Evolutionary conservation across 2,329 filamentous ascomycete species (phyloP).

Genomic region (Talaromyces amestolkiae): DNA sequence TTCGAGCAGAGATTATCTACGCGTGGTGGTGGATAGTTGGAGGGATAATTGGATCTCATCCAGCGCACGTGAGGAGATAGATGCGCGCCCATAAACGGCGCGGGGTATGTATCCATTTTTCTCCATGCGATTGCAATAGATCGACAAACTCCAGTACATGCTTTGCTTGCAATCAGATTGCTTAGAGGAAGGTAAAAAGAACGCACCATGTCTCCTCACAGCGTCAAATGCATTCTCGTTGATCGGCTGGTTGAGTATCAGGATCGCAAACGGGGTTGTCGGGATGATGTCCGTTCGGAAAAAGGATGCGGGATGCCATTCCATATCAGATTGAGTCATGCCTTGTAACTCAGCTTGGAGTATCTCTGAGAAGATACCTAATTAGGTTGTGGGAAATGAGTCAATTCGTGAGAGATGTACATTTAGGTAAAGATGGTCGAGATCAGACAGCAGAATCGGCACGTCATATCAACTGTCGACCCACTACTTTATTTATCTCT

Average conservation of each 20-base stretch:
- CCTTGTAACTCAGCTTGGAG: too few species aligned
- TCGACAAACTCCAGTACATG: neutral
- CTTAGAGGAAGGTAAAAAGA: neutral
- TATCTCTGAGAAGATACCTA: too few species aligned
- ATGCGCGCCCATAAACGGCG: neutral
- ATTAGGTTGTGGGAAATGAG: too few species aligned
- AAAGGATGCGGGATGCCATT: conserved; percentile 44
- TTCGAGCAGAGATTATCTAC: neutral
- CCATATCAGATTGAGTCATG: conserved; percentile 22
- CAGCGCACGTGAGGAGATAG: conserved; percentile 4
- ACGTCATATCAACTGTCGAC: conserved; percentile 7
- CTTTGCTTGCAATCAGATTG: neutral
- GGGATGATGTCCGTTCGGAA: conserved; percentile 30
- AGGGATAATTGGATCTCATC: neutral
- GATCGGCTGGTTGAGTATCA: conserved; percentile 64
- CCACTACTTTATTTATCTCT: conserved; percentile 8
- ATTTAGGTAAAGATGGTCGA: neutral
- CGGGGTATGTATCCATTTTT: conserved; percentile 10
- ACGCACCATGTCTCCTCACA: conserved; percentile 37
- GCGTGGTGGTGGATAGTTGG: neutral
- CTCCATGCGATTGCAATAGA: neutral
- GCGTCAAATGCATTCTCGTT: conserved; percentile 41
- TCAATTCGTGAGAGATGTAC: neutral
- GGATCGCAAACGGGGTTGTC: conserved; percentile 46
- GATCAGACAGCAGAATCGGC: neutral